Evolutionary conservation across 805 yeast species (phyloP), one percentile per base, ranked within the genome.

Genomic region (Yarrowia sp.): DNA sequence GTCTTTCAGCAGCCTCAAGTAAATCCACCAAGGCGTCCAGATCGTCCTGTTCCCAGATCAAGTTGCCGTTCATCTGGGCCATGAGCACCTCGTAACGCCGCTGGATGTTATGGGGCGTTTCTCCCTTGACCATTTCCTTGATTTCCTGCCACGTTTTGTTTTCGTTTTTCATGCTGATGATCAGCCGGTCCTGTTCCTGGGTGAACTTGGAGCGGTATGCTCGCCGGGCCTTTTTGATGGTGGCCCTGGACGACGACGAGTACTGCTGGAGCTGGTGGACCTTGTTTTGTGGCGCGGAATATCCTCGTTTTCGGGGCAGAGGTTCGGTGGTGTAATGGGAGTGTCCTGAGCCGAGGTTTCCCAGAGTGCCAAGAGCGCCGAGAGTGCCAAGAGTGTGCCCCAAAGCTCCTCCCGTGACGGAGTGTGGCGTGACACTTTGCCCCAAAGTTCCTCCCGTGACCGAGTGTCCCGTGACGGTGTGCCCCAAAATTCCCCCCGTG

Each of bases 101-200:
- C 69, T 92, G 79, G 0, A 91, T 92, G 0, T 92, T 89, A 44
- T 88, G 77, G 70, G 84, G 87, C 44, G 86, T 82, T 7, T 88
- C 90, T 19, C 87, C 87, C 5, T 83, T 83, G 3, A 89, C 82
- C 6, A 79, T 76, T 64, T 85, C 85, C 0, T 92, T 92, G 49
- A 89, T 89, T 69, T 88, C 91, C 6, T 83, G 85, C 93, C 93
- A 89, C 1, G 86, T 77, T 70, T 84, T 85, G 40, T 92, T 91
- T 67, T 83, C 80, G 67, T 80, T 81, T 74, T 88, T 87, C 73
- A 89, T 75, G 13, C 79, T 77, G 7, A 89, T 82, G 47, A 89
- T 88, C 78, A 85, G 70, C 3, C 82, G 84, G 74, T 89, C 95
- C 74, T 89, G 93, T 69, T 84, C 87, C 70, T 83, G 81, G 30